Conservation (phyloP, 345 rosid species). For the Mangifera indica region DNA sequence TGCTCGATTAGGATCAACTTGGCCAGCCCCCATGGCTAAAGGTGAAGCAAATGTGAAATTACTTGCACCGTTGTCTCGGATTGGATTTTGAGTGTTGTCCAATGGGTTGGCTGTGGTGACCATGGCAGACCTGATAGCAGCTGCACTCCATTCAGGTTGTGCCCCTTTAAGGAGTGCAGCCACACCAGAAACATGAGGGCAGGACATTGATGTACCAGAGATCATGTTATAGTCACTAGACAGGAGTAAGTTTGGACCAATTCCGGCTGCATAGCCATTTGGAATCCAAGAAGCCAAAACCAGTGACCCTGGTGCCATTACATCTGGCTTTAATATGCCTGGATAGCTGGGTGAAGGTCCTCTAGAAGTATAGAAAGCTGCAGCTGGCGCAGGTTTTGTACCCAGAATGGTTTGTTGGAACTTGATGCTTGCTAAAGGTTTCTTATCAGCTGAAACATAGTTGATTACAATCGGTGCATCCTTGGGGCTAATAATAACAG, state of each 20-base stretch:
- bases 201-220: constrained; percentile 64
- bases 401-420: constrained; percentile 39
- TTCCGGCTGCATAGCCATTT: neutral
- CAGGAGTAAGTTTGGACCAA: constrained; percentile 17
- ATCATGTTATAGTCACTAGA: constrained; percentile 37
- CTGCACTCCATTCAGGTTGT: constrained; percentile 54
- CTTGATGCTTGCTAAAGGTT: constrained; percentile 26
- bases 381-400: constrained; percentile 39
- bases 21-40: constrained; percentile 46
- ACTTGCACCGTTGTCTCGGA: constrained; percentile 22
- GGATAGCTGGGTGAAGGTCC: constrained; percentile 55
- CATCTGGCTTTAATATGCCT: constrained; percentile 51
- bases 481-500: constrained; percentile 18
- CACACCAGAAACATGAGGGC: constrained; percentile 55
- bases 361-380: constrained; percentile 44
- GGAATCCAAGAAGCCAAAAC: constrained; percentile 54
- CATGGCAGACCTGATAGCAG: constrained; percentile 54
- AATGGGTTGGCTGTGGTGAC: constrained; percentile 48
- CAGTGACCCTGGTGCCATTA: constrained; percentile 51
- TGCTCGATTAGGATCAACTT: constrained; percentile 38
- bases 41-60: constrained; percentile 32
- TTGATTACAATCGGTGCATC: constrained; percentile 18
- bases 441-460: constrained; percentile 11
- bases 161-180: constrained; percentile 49
- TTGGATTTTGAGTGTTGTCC: constrained; percentile 35